Conservation (phyloP, 2,329 filamentous ascomycete genomes). For the Gnomoniopsis sp. region DNA sequence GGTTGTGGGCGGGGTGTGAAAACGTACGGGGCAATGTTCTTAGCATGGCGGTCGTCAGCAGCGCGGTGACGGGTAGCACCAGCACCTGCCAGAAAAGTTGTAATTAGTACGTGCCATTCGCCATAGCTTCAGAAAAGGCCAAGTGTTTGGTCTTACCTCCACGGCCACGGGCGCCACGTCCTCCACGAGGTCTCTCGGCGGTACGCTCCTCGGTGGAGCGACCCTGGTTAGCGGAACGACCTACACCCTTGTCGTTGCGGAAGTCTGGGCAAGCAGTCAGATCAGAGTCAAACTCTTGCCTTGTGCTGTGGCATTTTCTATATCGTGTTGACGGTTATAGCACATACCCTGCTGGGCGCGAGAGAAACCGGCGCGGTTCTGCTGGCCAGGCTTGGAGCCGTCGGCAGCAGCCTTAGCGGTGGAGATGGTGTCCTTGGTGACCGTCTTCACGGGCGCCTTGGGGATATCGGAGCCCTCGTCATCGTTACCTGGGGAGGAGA, state of each 20-base stretch:
- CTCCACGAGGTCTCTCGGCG: slow-evolving; percentile 55
- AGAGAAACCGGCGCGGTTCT: slow-evolving; percentile 53
- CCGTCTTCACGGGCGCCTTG: slow-evolving; percentile 78
- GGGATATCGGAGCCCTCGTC: slow-evolving; percentile 68
- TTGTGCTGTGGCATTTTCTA: not conserved
- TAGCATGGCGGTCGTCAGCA: slow-evolving; percentile 55
- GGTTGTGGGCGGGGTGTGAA: not conserved
- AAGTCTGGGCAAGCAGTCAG: slow-evolving; percentile 57
- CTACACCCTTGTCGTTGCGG: slow-evolving; percentile 76
- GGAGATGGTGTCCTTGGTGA: slow-evolving; percentile 78
- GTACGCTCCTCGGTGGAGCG: slow-evolving; percentile 70
- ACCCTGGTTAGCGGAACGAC: slow-evolving; percentile 76
- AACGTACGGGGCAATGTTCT: slow-evolving; percentile 44
- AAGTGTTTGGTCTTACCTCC: slow-evolving; percentile 44
- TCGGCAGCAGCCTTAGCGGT: slow-evolving; percentile 82
- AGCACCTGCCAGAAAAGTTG: slow-evolving; percentile 38
- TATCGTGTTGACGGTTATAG: not conserved
- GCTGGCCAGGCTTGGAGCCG: slow-evolving; percentile 60
- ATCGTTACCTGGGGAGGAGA: slow-evolving; percentile 51
- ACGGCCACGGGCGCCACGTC: slow-evolving; percentile 60
- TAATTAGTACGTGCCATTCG: slow-evolving; percentile 7
- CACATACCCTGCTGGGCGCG: slow-evolving; percentile 84
- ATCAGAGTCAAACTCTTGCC: slow-evolving; percentile 8
- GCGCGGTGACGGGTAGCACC: slow-evolving; percentile 51
- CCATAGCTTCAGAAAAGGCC: not conserved